phyloP scores from a whole-genome alignment of 768 basidiomycete genomes.

The Pholiota molesta region DNA sequence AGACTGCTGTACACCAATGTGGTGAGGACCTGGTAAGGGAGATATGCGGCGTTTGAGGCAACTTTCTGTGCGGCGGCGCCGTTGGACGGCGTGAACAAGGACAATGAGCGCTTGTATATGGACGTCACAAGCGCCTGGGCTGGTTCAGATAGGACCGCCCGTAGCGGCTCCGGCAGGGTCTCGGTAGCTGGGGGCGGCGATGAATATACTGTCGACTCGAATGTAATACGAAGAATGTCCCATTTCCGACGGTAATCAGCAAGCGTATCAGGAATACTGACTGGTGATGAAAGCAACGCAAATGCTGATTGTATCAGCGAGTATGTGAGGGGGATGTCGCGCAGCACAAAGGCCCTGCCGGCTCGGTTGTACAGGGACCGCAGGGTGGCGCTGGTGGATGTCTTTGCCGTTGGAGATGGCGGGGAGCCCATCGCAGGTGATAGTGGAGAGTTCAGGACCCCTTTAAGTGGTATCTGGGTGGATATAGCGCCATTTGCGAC shows the following conservation, averaged over 20 bases:
- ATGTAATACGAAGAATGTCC: slow-evolving; percentile 85
- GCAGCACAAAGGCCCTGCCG: slow-evolving; percentile 76
- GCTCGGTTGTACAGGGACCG: slow-evolving; percentile 78
- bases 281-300: slow-evolving; percentile 51
- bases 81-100: slow-evolving; percentile 62
- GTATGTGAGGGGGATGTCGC: slow-evolving; percentile 68
- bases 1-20: slow-evolving; percentile 73
- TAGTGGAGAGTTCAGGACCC: slow-evolving; percentile 28
- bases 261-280: slow-evolving; percentile 38
- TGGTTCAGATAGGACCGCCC: slow-evolving; percentile 55
- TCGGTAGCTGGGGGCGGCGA: slow-evolving; percentile 51
- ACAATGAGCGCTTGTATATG: slow-evolving; percentile 65
- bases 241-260: slow-evolving; percentile 72
- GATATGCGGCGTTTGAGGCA: slow-evolving; percentile 49
- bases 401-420: slow-evolving; percentile 18
- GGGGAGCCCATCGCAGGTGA: background rate
- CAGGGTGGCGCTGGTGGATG: slow-evolving; percentile 49
- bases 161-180: slow-evolving; percentile 53
- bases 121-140: slow-evolving; percentile 59
- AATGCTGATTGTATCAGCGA: slow-evolving; percentile 73
- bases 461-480: slow-evolving; percentile 40
- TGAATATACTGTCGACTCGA: slow-evolving; percentile 74
- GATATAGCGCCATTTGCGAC: slow-evolving; percentile 30
- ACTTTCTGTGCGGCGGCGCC: slow-evolving; percentile 35
- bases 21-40: slow-evolving; percentile 71